Percentiles rank a stretch among this genome's conserved stretches.
These are phyloP conservation scores for Cercospora berteroae DNA, from an alignment of 2,329 filamentous ascomycete species.

Conservation along the genomic window DNA sequence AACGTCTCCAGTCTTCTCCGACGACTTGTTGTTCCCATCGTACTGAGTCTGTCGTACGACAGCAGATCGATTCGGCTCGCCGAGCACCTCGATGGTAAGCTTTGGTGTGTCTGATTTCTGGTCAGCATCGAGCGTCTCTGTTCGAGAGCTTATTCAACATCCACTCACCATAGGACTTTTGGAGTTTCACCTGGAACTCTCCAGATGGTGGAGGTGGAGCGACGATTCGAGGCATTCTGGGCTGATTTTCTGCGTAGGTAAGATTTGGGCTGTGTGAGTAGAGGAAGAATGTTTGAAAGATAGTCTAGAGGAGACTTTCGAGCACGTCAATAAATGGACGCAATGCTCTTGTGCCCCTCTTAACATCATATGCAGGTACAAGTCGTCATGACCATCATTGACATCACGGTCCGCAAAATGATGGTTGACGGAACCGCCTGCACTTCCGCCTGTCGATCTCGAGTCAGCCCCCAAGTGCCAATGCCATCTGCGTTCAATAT, in stretches of 20 bases:
- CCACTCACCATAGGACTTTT: constrained; percentile 36
- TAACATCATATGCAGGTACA: constrained; percentile 8
- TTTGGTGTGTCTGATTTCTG: constrained; percentile 32
- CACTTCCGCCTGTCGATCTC: neutral
- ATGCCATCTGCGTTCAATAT: too few relatives aligned
- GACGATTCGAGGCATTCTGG: constrained; percentile 37
- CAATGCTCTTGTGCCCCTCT: constrained; percentile 10
- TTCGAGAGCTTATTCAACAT: neutral
- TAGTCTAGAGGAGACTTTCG: neutral
- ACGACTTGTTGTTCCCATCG: constrained; percentile 34
- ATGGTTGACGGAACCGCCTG: neutral
- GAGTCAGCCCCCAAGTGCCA: neutral
- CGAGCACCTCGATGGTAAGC: constrained; percentile 42
- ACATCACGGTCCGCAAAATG: constrained; percentile 6
- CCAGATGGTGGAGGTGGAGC: constrained; percentile 39
- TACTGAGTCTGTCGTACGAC: constrained; percentile 37
- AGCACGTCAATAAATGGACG: neutral
- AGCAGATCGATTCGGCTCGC: constrained; percentile 43
- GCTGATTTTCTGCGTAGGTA: neutral
- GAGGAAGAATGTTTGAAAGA: neutral
- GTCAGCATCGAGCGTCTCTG: constrained; percentile 15
- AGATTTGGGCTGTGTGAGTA: neutral
- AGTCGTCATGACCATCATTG: constrained; percentile 11
- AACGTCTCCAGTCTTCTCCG: constrained; percentile 43
- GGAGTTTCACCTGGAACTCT: constrained; percentile 37